phyloP scores from a whole-genome alignment of 2,329 filamentous ascomycete species.

The Alternaria viburni region DNA sequence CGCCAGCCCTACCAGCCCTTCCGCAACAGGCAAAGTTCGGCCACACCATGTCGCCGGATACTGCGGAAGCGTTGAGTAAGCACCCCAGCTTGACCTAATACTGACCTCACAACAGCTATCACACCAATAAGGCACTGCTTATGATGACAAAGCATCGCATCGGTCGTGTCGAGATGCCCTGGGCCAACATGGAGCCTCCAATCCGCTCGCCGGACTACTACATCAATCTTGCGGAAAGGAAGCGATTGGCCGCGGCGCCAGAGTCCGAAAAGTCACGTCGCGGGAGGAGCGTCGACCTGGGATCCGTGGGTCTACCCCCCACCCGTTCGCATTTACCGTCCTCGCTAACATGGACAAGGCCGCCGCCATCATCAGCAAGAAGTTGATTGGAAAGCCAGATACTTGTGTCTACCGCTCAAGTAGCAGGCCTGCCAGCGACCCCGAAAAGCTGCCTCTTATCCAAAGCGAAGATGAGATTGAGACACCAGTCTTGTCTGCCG shows the following conservation, averaged over 20 bases:
- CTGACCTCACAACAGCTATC: slow-evolving; percentile 58
- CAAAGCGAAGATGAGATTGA: slow-evolving; percentile 11
- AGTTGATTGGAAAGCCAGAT: slow-evolving; percentile 24
- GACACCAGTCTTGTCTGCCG: slow-evolving; percentile 1
- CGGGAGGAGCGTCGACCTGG: slow-evolving; percentile 35
- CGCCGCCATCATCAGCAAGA: slow-evolving; percentile 34
- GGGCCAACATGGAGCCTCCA: slow-evolving; percentile 66
- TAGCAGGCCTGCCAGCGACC: slow-evolving; percentile 17
- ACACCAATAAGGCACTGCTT: slow-evolving; percentile 59
- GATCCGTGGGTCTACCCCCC: slow-evolving; percentile 32
- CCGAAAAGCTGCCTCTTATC: slow-evolving; percentile 31
- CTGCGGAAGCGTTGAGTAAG: slow-evolving; percentile 16
- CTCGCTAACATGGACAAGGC: slow-evolving; percentile 33
- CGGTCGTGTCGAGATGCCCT: slow-evolving; percentile 61
- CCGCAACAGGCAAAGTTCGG: slow-evolving; percentile 11
- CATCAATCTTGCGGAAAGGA: slow-evolving; percentile 28
- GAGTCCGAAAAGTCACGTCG: slow-evolving; percentile 17
- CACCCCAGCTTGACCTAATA: slow-evolving; percentile 21
- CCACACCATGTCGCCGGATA: slow-evolving; percentile 8
- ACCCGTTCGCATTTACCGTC: slow-evolving; percentile 2
- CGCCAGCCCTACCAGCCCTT: slow-evolving; percentile 2
- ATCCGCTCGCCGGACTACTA: slow-evolving; percentile 59
- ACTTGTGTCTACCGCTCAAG: slow-evolving; percentile 30
- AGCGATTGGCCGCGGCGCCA: slow-evolving; percentile 5
- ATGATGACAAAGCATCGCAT: slow-evolving; percentile 68